phyloP scores from a whole-genome alignment of 2,329 filamentous ascomycete genomes.

The Drechslerella coelobrocha region DNA sequence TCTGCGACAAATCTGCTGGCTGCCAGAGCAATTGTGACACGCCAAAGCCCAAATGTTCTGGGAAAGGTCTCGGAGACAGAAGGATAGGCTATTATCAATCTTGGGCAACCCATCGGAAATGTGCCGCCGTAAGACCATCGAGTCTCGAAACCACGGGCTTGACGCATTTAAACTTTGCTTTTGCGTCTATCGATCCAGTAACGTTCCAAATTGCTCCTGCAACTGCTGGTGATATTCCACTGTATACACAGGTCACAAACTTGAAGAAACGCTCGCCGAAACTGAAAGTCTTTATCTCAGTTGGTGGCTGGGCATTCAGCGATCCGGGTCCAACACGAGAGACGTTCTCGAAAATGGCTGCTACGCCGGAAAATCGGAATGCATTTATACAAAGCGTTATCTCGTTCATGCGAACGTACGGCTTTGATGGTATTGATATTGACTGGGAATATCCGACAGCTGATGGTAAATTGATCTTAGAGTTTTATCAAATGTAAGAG shows the following conservation, averaged over 20 bases:
- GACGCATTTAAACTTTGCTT: conserved; percentile 55
- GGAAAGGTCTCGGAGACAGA: conserved; percentile 10
- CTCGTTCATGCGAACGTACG: conserved; percentile 53
- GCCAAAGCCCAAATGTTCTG: conserved; percentile 15
- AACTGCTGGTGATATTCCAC: conserved; percentile 50
- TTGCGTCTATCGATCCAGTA: conserved; percentile 53
- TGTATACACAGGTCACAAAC: conserved; percentile 56
- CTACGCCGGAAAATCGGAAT: conserved; percentile 43
- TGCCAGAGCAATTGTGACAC: conserved; percentile 16
- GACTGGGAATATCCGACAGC: conserved; percentile 57
- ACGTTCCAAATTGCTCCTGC: conserved; percentile 49
- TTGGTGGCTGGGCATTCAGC: conserved; percentile 60
- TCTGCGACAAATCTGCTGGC: conserved; percentile 7
- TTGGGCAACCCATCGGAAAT: conserved; percentile 31
- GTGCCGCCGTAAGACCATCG: conserved; percentile 23
- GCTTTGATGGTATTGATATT: conserved; percentile 57
- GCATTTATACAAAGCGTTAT: conserved; percentile 42
- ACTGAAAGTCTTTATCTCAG: conserved; percentile 59
- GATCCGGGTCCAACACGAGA: conserved; percentile 51
- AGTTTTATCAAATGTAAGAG: not conserved
- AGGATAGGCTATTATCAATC: conserved; percentile 51
- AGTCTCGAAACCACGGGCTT: conserved; percentile 43
- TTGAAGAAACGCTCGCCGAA: conserved; percentile 55
- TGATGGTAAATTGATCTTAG: not conserved
- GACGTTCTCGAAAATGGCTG: conserved; percentile 53